Conservation (phyloP, 2,329 filamentous ascomycete genomes). For the Alternaria viburni region DNA sequence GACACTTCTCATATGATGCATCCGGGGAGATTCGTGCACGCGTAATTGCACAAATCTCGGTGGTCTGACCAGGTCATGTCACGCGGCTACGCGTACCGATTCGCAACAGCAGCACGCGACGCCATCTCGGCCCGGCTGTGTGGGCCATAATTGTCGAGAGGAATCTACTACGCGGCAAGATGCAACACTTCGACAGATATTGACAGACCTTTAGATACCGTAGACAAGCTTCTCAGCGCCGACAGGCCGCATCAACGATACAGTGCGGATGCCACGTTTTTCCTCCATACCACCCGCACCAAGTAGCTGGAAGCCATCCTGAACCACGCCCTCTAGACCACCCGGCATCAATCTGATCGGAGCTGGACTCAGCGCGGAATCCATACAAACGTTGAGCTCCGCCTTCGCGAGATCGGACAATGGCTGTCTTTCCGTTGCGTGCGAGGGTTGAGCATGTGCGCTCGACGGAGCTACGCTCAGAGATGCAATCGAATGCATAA, state of each 20-base stretch:
- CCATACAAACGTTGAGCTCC: conserved; percentile 31
- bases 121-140: background rate
- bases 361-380: conserved; percentile 31
- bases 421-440: conserved; percentile 21
- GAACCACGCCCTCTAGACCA: conserved; percentile 28
- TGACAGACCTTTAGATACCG: conserved; percentile 4
- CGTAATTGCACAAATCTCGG: background rate
- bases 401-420: conserved; percentile 39
- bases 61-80: background rate
- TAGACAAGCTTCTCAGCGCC: conserved; percentile 51
- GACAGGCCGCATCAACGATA: conserved; percentile 49
- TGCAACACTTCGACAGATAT: background rate
- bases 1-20: background rate
- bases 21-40: background rate
- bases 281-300: conserved; percentile 31
- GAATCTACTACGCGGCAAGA: background rate
- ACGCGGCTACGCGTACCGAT: background rate
- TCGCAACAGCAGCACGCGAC: background rate
- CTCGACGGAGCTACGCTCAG: conserved; percentile 46
- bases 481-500: conserved; percentile 51
- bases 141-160: background rate
- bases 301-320: conserved; percentile 19
- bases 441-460: conserved; percentile 34
- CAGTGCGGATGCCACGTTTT: conserved; percentile 21
- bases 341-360: conserved; percentile 37